Percentiles rank a stretch among this genome's conserved stretches.
These are phyloP conservation scores for Porphyrellus sp. DNA, from an alignment of 1,284 basidiomycete species.

Conservation along the genomic window DNA sequence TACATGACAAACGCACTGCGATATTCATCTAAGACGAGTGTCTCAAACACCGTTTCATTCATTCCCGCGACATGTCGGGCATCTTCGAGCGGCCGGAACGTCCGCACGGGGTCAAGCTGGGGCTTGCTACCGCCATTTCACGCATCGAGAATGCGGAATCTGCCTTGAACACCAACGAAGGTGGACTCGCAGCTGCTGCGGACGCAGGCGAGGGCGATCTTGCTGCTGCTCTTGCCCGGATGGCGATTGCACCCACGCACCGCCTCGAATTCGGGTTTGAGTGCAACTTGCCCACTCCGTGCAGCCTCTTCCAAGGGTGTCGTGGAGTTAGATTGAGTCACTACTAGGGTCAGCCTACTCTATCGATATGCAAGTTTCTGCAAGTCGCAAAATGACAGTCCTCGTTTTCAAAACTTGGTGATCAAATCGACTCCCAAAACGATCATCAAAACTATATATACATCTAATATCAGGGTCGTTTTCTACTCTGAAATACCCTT, in stretches of 20 bases:
- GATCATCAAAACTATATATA: too few species aligned
- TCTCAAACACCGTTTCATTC: conserved; percentile 74
- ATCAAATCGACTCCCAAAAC: too few species aligned
- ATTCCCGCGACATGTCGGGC: conserved; percentile 64
- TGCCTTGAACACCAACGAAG: neutral
- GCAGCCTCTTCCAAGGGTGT: conserved; percentile 33
- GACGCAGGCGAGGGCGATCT: conserved; percentile 47
- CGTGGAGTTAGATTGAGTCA: too few species aligned
- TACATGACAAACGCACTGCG: conserved; percentile 18
- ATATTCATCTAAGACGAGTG: conserved; percentile 64
- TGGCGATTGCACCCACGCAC: conserved; percentile 43
- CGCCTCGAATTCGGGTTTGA: neutral
- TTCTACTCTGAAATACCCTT: too few species aligned
- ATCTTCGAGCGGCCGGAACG: conserved; percentile 90
- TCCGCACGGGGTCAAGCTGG: conserved; percentile 76
- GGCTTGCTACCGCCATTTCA: conserved; percentile 74
- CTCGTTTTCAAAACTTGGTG: too few species aligned
- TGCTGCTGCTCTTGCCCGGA: too few species aligned
- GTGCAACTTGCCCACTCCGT: conserved; percentile 16
- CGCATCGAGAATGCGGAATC: conserved; percentile 50
- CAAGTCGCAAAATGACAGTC: too few species aligned
- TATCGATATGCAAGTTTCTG: too few species aligned
- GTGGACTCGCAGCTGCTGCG: too few species aligned
- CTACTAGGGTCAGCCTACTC: too few species aligned
- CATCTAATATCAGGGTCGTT: too few species aligned